Base-by-base conservation (phyloP, 2,329 filamentous ascomycete species). In the Parasarocladium wereldwijsianum region DNA sequence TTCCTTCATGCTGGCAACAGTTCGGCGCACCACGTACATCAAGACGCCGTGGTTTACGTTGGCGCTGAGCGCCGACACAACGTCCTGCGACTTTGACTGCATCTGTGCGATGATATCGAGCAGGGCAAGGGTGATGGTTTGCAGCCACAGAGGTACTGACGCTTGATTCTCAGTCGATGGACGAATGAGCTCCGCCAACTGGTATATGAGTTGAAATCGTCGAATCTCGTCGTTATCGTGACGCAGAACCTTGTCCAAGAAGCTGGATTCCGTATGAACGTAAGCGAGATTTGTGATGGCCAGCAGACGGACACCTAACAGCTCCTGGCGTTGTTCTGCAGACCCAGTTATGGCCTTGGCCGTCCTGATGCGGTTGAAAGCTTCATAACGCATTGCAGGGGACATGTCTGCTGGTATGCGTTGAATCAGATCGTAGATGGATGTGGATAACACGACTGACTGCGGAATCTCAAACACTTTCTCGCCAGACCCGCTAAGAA, bases 1-100 rank as follows among this genome's bases (percentile, higher is more conserved):
- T 12, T 60, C 60, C 34, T 66, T 73, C 57, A 98, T 77, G 38
- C 85, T 81, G 12, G 78, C 76, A 34, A 96, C 81, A 8, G 85
- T 82, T 52, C 93, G 94, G 33, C 87, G 73, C 29, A 93, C 78
- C 40, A 94, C 70, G 45, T 94, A 96, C 40, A 96, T 78, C 25
- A 99, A 65, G 17, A 96, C 79, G 10, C 90, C 92, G 43, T 98
- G 92, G 43, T 93, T 96, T 21, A 96, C 87, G 42, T 87, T 93
- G 32, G 92, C 83, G 44, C 85, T 93, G 24, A 99, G 61, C n/a
- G 90, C 85, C 24, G 83, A 76, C 38, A 85, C 76, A 15, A 98
- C 78, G 49, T 98, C 90, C 19, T 73, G 61, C 17, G 77, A 70
- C 45, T 84, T 86, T 33, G 66, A 60, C 43, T 80, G 77, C 47